Evolutionary conservation across 495 filamentous ascomycete genomes (phyloP).

Genomic region (Hyaloscypha hepaticicola): DNA sequence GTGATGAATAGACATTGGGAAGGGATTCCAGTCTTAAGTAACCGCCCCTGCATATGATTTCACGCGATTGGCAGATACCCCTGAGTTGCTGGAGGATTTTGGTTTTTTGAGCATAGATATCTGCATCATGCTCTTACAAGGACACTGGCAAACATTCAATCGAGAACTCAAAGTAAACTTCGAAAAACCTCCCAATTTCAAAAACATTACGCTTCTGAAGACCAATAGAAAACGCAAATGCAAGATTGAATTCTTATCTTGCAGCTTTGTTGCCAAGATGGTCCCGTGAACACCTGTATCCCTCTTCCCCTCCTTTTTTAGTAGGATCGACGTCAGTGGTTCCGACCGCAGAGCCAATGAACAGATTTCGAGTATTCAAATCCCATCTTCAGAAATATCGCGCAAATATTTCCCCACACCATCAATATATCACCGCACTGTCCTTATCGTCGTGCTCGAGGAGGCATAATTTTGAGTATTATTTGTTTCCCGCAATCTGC

Average conservation of each 20-base stretch:
- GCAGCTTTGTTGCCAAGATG: neutral
- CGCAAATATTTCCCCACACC: slow-evolving; percentile 5
- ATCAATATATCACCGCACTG: neutral
- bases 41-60: neutral
- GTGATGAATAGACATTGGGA: neutral
- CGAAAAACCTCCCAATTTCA: neutral
- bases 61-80: neutral
- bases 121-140: too few species aligned
- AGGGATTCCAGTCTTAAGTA: neutral
- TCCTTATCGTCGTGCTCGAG: slow-evolving; percentile 11
- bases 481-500: slow-evolving; percentile 5
- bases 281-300: slow-evolving; percentile 16
- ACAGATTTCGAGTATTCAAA: neutral
- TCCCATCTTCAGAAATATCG: slow-evolving; percentile 11
- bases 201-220: neutral
- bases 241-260: slow-evolving; percentile 5
- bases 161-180: neutral
- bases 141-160: neutral
- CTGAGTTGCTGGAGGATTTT: slow-evolving; percentile 2
- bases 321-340: slow-evolving; percentile 7
- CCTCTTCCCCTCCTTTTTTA: slow-evolving; percentile 4
- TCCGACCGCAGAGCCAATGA: neutral
- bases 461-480: neutral
- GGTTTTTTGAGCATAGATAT: too few species aligned
- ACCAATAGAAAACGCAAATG: slow-evolving; percentile 12